phyloP scores from a whole-genome alignment of 371 early-diverging fungal genomes.

The Mucor velutinosus region DNA sequence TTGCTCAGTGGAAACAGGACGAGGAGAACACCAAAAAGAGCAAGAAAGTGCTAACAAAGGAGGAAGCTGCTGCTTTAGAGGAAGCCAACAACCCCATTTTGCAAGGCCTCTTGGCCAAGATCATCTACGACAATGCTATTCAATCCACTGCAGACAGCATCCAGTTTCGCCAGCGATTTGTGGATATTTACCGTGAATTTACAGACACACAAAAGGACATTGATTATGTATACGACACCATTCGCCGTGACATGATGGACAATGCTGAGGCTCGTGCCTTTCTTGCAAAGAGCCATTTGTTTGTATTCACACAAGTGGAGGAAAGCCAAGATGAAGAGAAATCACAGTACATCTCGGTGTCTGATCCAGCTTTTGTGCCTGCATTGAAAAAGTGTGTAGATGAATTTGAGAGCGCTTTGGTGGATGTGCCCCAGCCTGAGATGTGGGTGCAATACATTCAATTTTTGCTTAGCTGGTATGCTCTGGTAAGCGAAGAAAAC shows the following conservation, averaged over 20 bases:
- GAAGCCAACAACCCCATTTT: conserved; percentile 72
- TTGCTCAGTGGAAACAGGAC: conserved; percentile 37
- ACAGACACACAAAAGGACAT: conserved; percentile 43
- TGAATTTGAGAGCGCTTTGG: conserved; percentile 47
- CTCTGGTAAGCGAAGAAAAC: conserved; percentile 56
- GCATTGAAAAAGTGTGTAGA: conserved; percentile 57
- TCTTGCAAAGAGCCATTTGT: conserved; percentile 59
- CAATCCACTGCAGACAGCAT: conserved; percentile 73
- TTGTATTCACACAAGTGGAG: conserved; percentile 25
- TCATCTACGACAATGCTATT: conserved; percentile 87
- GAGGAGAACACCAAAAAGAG: conserved; percentile 40
- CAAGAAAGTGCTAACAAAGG: conserved; percentile 30
- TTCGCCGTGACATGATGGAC: conserved; percentile 61
- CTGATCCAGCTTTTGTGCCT: conserved; percentile 58
- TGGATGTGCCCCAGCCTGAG: conserved; percentile 34
- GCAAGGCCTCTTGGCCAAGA: conserved; percentile 77
- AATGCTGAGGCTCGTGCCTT: conserved; percentile 63
- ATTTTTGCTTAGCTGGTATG: conserved; percentile 60
- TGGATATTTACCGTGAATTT: conserved; percentile 69
- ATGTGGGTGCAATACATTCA: conserved; percentile 65
- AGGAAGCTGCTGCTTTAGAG: conserved; percentile 48
- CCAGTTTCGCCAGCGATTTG: conserved; percentile 73
- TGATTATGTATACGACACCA: conserved; percentile 57
- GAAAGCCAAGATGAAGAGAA: conserved; percentile 27
- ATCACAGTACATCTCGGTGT: conserved; percentile 21